Evolutionary conservation across 331 rosid genomes (phyloP).

Genomic region (Quercus lobata): DNA sequence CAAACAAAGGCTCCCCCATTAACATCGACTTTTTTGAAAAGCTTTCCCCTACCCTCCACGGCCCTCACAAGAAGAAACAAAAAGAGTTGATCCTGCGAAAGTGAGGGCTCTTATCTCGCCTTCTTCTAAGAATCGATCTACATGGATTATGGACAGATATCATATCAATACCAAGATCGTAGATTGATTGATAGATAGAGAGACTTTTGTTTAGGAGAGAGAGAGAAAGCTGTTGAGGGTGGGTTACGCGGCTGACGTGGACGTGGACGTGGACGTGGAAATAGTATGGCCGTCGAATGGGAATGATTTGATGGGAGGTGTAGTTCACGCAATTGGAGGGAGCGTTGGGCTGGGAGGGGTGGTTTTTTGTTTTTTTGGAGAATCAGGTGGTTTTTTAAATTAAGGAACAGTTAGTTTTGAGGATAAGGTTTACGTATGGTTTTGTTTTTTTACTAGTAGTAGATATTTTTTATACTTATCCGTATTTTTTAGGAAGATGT

Average conservation of each 20-base stretch:
- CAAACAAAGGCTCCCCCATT: constrained; percentile 78
- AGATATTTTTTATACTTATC: too few relatives aligned
- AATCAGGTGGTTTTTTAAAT: too few relatives aligned
- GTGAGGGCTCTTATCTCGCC: constrained; percentile 8
- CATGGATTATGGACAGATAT: constrained; percentile 1
- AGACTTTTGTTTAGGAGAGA: neutral
- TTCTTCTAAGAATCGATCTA: constrained; percentile 6
- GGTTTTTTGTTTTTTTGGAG: too few relatives aligned
- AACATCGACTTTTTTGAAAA: too few relatives aligned
- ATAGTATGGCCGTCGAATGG: constrained; percentile 20
- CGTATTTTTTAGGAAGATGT: too few relatives aligned
- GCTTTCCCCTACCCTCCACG: too few relatives aligned
- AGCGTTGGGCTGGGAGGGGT: neutral
- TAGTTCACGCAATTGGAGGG: neutral
- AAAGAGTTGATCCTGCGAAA: neutral
- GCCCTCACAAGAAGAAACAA: too few relatives aligned
- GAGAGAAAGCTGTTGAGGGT: neutral
- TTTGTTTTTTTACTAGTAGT: too few relatives aligned
- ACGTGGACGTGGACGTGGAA: constrained; percentile 46
- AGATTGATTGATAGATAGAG: neutral
- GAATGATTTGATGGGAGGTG: constrained; percentile 8
- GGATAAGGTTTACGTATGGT: too few relatives aligned
- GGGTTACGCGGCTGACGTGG: neutral
- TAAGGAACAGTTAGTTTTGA: too few relatives aligned
- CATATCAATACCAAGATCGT: neutral